Evolutionary conservation across 78 protist genomes (phyloP).

Genomic region (Bigelowiella natans): DNA sequence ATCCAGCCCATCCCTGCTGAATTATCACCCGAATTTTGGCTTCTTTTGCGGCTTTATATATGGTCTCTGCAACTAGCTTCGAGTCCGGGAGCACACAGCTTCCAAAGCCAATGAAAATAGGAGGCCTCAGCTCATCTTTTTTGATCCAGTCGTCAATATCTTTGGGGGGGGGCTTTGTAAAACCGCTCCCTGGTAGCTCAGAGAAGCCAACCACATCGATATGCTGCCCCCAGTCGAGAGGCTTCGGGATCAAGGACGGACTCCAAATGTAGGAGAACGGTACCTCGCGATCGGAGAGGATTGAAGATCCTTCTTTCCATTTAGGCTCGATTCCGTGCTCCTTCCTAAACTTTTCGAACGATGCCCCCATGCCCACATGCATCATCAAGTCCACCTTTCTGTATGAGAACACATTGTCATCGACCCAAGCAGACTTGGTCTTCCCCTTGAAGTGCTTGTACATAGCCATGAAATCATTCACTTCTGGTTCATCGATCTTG

Average conservation of each 20-base stretch:
- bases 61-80: neutral
- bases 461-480: neutral
- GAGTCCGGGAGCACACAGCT: neutral
- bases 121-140: neutral
- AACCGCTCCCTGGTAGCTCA: neutral
- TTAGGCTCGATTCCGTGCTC: neutral
- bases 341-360: neutral
- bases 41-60: neutral
- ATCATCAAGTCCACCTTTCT: neutral
- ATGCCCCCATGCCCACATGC: neutral
- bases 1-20: neutral
- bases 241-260: neutral
- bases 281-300: neutral
- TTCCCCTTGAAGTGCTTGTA: neutral
- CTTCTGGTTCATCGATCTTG: neutral
- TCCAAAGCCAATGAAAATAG: neutral
- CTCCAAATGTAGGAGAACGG: slow-evolving; percentile 6
- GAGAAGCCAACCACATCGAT: neutral
- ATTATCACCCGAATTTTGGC: slow-evolving; percentile 1
- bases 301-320: neutral
- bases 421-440: neutral
- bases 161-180: neutral
- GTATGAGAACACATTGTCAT: neutral
- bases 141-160: neutral
- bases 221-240: neutral